Base-by-base conservation (phyloP, 345 rosid species). In the Hevea brasiliensis region DNA sequence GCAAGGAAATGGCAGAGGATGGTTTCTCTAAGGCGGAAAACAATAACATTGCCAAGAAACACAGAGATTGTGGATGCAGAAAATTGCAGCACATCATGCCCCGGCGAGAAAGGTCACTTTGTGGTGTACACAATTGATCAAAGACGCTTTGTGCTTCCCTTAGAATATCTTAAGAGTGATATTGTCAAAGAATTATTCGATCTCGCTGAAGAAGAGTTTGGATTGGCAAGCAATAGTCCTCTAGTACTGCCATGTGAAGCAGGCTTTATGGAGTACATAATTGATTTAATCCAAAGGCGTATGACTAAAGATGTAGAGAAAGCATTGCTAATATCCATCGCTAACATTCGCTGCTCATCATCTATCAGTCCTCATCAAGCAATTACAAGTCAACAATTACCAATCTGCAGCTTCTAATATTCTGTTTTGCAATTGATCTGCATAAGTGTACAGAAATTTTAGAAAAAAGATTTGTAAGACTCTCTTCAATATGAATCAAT, bases 371-470 rank as follows among this genome's bases (percentile, higher is more conserved):
- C 18, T 48, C 53, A 48, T 48, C 53, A 48, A 48, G 53, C 15
- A 9, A 3, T 48, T 48, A 3, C 21, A 62, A 62, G 21, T 12
- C 67, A 62, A 35, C 67, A 62, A 35, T 7, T 40, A 62, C 48
- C 10, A 17, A 41, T 62, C 48, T 62, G 48, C 42, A 41, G 67
- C 48, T 62, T 64, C 53, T 64, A 45, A 42, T 35, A 62, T 24
- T 7, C 45, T 32, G 2, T 41, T 10, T 40, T 64, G 8, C 12
- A 59, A 26, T 57, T 26, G 40, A 59, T 26, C 41, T 17, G 4
- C 37, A 27, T 8, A 26, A 59, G n/a, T 27, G 41, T 59, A 27
- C 41, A 59, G 20, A 15, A 26, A 58, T 13, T 32, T 32, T 32
- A 32, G 2, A 4, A 32, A 32, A 32, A 32, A 4, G 37, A 32